These are phyloP conservation scores for Elsinoe ampelina DNA, from an alignment of 2,329 filamentous ascomycete genomes.

Conservation along the genomic window DNA sequence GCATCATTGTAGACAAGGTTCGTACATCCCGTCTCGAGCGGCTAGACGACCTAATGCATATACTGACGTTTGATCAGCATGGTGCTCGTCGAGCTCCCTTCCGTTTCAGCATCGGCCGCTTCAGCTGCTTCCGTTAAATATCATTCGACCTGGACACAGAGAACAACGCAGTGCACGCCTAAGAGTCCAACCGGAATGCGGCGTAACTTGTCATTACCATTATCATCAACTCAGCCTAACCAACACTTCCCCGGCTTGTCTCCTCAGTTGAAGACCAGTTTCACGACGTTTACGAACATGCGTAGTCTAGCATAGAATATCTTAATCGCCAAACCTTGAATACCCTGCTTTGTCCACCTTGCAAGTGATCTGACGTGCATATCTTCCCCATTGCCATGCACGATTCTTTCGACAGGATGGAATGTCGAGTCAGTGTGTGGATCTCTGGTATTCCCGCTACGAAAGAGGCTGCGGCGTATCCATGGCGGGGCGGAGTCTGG, in stretches of 20 bases:
- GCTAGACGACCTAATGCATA: not conserved
- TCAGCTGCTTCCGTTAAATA: constrained; percentile 9
- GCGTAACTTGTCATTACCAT: not conserved
- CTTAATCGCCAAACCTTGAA: not conserved
- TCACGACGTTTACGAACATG: not conserved
- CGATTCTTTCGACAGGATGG: too few species aligned
- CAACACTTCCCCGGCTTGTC: too few species aligned
- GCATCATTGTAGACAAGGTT: constrained; percentile 6
- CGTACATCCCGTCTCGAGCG: not conserved
- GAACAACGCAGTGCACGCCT: too few species aligned
- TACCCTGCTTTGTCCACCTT: not conserved
- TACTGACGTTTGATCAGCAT: not conserved
- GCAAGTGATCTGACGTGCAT: too few species aligned
- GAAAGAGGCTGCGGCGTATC: not conserved
- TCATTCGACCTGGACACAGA: not conserved
- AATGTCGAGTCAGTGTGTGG: not conserved
- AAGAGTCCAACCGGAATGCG: too few species aligned
- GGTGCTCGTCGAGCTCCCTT: not conserved
- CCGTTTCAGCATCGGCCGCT: not conserved
- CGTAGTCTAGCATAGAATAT: not conserved
- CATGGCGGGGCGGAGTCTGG: not conserved
- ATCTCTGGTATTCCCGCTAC: not conserved
- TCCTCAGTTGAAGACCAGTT: too few species aligned
- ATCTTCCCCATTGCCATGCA: too few species aligned
- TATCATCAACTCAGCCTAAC: not conserved